Base-by-base conservation (phyloP, 208 protist genomes). In the Novymonas esmeraldas region DNA sequence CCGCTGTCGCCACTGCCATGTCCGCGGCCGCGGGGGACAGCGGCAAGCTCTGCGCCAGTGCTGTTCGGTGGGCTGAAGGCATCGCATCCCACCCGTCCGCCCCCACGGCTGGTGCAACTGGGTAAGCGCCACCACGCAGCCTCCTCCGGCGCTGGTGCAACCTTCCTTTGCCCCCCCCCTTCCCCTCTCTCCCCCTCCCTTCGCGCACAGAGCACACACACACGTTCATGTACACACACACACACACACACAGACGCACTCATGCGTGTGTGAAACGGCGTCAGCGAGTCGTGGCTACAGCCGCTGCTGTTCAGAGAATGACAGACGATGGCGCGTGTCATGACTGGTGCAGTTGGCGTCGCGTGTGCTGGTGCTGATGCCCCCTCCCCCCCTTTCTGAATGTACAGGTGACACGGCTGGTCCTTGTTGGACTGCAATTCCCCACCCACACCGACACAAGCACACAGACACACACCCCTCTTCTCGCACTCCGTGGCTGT, bases 61-160 rank as follows among this genome's bases (percentile, higher is more conserved):
- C 62, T 0, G 6, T 68, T 46, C 34, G 18, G 22, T 76, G 70
- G 70, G 55, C 62, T 6, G 62, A 61, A 6, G 31, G 14, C 26
- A 18, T 36, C 22, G 6, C 6, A 20, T 6, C 9, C 45, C 9
- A n/a, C 45, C 10, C 6, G 10, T 6, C 9, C 45, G 14, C 9
- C 22, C 10, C 33, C 2, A 34, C 18, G 50, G 42, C 44, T 10
- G 34, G 33, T 2, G 14, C 33, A 16, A 3, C 16, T n/a, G 44
- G 7, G 36, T 14, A 14, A 11, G 5, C 5, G 36, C 11, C 11
- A 11, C 36, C 36, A 11, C 36, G 11, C 36, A 41, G 36, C 36
- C 5, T 5, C 36, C 7, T 11, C 36, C 7, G 36, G 7, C 36
- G 36, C 36, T 41, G 36, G n/a, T n/a, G n/a, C n/a, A n/a, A n/a